Conservation (phyloP, 495 filamentous ascomycete species). For the Penicillium desertorum region DNA sequence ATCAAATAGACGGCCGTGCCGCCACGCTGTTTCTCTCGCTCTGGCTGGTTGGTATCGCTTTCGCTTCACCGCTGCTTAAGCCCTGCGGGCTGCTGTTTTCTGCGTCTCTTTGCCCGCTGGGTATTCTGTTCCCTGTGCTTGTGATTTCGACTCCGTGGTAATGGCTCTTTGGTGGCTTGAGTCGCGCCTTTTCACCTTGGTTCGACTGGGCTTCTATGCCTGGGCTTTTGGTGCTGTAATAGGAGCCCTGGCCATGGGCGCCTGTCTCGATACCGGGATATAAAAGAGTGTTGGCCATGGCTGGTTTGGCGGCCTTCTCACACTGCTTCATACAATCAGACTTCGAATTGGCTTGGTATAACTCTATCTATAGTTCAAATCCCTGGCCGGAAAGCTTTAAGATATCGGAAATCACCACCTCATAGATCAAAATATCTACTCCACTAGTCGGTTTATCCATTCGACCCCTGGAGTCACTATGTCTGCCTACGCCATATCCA, state of each 20-base stretch:
- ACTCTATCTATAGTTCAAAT: background rate
- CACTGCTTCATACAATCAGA: background rate
- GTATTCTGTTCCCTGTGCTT: background rate
- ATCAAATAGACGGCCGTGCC: background rate
- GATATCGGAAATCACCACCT: background rate
- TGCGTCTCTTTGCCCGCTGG: constrained; percentile 1
- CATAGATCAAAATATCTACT: background rate
- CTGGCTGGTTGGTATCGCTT: constrained; percentile 3
- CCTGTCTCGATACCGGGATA: background rate
- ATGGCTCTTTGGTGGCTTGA: background rate
- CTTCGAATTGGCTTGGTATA: background rate
- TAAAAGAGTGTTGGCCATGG: background rate
- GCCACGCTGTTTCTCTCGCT: background rate
- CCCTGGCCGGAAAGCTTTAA: background rate
- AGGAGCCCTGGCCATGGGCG: background rate
- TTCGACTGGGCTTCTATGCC: background rate
- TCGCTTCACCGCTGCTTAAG: constrained; percentile 4
- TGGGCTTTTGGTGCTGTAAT: background rate
- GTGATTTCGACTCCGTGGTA: background rate
- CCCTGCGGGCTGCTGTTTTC: background rate
- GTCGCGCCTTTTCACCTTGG: background rate
- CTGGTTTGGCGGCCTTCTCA: background rate
- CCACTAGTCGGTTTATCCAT: background rate
- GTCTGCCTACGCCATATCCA: background rate
- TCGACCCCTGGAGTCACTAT: background rate